phyloP scores from a whole-genome alignment of 192 early-diverging fungal genomes.

The Backusella tarrabulga region DNA sequence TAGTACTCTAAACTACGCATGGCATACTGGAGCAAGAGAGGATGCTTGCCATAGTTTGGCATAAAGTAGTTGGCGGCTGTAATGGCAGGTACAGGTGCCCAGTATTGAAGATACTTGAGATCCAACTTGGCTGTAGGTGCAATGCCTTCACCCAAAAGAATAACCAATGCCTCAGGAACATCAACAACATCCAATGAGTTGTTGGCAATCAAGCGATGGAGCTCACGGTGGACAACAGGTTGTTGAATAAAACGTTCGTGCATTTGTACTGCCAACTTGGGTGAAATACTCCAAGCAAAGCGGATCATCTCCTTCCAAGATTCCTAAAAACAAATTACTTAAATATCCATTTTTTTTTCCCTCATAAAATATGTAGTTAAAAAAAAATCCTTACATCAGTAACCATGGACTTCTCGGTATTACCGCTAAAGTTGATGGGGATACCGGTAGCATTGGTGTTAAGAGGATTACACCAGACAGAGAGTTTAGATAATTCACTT shows the following conservation, averaged over 20 bases:
- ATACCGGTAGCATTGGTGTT: constrained; percentile 40
- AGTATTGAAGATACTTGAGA: constrained; percentile 76
- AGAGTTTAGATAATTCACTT: constrained; percentile 81
- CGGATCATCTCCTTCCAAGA: constrained; percentile 74
- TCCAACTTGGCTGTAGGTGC: constrained; percentile 26
- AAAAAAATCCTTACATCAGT: constrained; percentile 22
- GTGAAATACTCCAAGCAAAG: constrained; percentile 84
- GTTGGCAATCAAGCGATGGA: constrained; percentile 61
- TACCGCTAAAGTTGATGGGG: constrained; percentile 29
- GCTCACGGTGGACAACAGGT: constrained; percentile 61
- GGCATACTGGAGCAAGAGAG: constrained; percentile 95
- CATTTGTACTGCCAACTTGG: constrained; percentile 81
- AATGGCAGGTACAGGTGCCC: constrained; percentile 89
- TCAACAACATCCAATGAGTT: constrained; percentile 65
- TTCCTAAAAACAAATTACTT: constrained; percentile 22
- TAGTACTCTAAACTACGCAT: constrained; percentile 88
- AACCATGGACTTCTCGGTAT: constrained; percentile 29
- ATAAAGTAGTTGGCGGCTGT: constrained; percentile 81
- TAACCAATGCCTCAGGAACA: constrained; percentile 69
- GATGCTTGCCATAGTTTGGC: constrained; percentile 67
- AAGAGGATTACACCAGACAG: constrained; percentile 82
- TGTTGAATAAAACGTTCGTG: constrained; percentile 66
- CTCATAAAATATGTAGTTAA: background rate
- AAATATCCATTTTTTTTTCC: background rate
- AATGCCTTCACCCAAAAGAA: constrained; percentile 69